Base-by-base conservation (phyloP, 139 green algal genomes). In the Closterium sp. region DNA sequence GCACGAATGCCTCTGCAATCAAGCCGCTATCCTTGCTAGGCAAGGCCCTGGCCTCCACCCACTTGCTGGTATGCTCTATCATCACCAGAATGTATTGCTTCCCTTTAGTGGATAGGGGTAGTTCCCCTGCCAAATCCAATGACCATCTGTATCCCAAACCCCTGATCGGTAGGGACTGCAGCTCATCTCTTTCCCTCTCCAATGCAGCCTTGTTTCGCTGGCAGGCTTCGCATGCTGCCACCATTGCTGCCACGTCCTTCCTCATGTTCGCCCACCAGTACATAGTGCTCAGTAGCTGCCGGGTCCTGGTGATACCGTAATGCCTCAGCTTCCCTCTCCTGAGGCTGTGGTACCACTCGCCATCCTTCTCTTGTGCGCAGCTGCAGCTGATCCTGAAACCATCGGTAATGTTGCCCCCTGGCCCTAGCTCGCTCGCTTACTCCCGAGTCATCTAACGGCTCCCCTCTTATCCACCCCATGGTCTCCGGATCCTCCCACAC, bases 61-160 rank as follows among this genome's bases (percentile, higher is more conserved):
- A 84, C 85, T 95, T 95, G 28, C 4, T 88, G 38, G 94, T 93
- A 28, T 94, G 79, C 45, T 96, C 92, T 11, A 95, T 70, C 70
- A 5, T n/a, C n/a, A n/a, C n/a, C n/a, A n/a, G n/a, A n/a, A n/a
- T n/a, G n/a, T n/a, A n/a, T n/a, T n/a, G n/a, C n/a, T n/a, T n/a
- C n/a, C n/a, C n/a, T n/a, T n/a, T n/a, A n/a, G n/a, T n/a, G n/a
- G n/a, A n/a, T n/a, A n/a, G n/a, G n/a, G n/a, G n/a, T n/a, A n/a
- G n/a, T n/a, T n/a, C n/a, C n/a, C n/a, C n/a, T n/a, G n/a, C n/a
- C n/a, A n/a, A n/a, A n/a, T n/a, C n/a, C n/a, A n/a, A n/a, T n/a
- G n/a, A n/a, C n/a, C n/a, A n/a, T n/a, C n/a, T n/a, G n/a, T n/a
- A n/a, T n/a, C n/a, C n/a, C n/a, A n/a, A n/a, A n/a, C n/a, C n/a